A percentile compares a stretch with the other conserved stretches of the same genome.
Evolutionary conservation across 768 basidiomycete genomes (phyloP).

Genomic region (Calvatia gigantea): DNA sequence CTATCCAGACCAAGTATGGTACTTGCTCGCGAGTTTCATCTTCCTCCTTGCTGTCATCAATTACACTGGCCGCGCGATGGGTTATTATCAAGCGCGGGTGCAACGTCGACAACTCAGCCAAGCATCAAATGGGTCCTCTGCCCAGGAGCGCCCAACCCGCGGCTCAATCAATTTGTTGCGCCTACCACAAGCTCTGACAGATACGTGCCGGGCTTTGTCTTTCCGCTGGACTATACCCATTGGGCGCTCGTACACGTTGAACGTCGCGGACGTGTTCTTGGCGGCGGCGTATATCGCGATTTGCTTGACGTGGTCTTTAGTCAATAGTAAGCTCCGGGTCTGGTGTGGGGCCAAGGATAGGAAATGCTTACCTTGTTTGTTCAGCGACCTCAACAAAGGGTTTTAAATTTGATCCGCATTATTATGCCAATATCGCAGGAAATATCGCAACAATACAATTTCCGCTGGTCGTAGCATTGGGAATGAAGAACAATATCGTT

Average conservation of each 20-base stretch:
- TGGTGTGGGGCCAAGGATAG: neutral
- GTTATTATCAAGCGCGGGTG: conserved; percentile 14
- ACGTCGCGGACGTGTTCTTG: conserved; percentile 37
- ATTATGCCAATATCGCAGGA: conserved; percentile 39
- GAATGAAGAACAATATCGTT: conserved; percentile 56
- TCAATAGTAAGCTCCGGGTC: conserved; percentile 29
- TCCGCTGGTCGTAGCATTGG: conserved; percentile 53
- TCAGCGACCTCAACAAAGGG: conserved; percentile 31
- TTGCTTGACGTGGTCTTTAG: conserved; percentile 34
- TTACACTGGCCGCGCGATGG: conserved; percentile 22
- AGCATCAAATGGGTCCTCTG: neutral
- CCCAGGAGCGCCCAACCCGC: conserved; percentile 9
- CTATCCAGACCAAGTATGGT: conserved; percentile 42
- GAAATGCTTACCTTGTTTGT: neutral
- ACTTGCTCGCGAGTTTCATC: conserved; percentile 39
- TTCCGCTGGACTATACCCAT: conserved; percentile 37
- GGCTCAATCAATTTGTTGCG: conserved; percentile 16
- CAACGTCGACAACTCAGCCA: conserved; percentile 2
- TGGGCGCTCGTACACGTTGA: conserved; percentile 32
- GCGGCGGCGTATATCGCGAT: conserved; percentile 32
- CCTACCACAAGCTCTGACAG: conserved; percentile 29
- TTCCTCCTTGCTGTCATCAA: conserved; percentile 34
- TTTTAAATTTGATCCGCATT: conserved; percentile 29
- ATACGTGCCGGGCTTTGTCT: conserved; percentile 30
- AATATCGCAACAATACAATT: conserved; percentile 46